Percentiles rank a stretch among this genome's conserved stretches.
phyloP scores from a whole-genome alignment of 495 filamentous ascomycete species.

The Penicillium taxi region DNA sequence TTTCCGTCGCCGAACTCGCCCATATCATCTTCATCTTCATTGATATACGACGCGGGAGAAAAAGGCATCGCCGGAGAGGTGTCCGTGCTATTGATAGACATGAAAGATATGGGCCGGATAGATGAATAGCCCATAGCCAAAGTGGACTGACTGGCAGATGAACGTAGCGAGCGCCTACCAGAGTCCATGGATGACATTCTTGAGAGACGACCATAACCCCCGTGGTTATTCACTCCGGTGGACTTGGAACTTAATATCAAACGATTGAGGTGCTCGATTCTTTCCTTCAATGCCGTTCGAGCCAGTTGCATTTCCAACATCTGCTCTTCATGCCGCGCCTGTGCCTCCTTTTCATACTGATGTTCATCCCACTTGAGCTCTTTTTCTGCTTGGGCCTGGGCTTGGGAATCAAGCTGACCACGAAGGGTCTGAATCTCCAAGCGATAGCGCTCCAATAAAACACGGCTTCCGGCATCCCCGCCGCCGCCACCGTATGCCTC shows the following conservation, averaged over 20 bases:
- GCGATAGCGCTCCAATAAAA: constrained; percentile 85
- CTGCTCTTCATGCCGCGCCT: constrained; percentile 87
- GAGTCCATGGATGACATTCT: constrained; percentile 47
- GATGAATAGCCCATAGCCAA: constrained; percentile 45
- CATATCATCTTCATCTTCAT: constrained; percentile 65
- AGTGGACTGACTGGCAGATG: constrained; percentile 66
- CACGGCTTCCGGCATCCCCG: constrained; percentile 74
- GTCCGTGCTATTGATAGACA: constrained; percentile 45
- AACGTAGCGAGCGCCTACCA: constrained; percentile 54
- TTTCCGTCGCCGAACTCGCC: constrained; percentile 82
- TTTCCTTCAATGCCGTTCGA: constrained; percentile 88
- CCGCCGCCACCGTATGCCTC: constrained; percentile 66
- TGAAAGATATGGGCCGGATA: constrained; percentile 58
- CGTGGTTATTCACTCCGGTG: constrained; percentile 75
- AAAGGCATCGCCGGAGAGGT: constrained; percentile 32
- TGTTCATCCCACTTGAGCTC: constrained; percentile 59
- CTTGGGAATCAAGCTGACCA: constrained; percentile 71
- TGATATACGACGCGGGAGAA: constrained; percentile 27
- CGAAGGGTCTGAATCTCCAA: constrained; percentile 85
- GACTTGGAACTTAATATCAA: constrained; percentile 94
- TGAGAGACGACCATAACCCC: constrained; percentile 61
- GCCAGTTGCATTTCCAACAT: constrained; percentile 98
- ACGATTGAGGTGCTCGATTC: constrained; percentile 94
- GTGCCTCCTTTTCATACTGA: constrained; percentile 70
- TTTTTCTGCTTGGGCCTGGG: constrained; percentile 60